These are phyloP conservation scores for Fonsecaea multimorphosa DNA, from an alignment of 2,329 filamentous ascomycete species.

Conservation along the genomic window DNA sequence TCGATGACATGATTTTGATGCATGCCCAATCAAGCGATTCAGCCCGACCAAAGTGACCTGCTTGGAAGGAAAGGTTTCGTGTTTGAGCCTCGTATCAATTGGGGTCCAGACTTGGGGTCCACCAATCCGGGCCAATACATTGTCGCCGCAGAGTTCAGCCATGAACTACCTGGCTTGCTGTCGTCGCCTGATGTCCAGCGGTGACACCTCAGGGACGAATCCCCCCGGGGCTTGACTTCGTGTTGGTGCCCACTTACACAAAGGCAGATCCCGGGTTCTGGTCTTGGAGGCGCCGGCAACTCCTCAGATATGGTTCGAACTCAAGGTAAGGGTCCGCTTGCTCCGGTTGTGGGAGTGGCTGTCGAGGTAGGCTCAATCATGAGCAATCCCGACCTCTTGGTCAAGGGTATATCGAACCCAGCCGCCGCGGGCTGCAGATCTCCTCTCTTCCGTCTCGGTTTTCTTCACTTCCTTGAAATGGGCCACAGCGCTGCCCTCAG, in stretches of 20 bases:
- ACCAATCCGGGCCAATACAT: conserved; percentile 6
- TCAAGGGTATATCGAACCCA: conserved; percentile 8
- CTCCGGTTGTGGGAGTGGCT: background rate
- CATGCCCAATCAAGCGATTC: background rate
- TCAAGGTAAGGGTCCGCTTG: background rate
- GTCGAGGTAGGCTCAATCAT: background rate
- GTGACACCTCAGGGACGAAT: background rate
- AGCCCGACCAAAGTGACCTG: conserved; percentile 2
- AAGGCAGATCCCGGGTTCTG: background rate
- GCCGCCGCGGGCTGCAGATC: conserved; percentile 16
- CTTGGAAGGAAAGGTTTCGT: conserved; percentile 7
- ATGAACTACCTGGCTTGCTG: conserved; percentile 8
- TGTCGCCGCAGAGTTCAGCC: conserved; percentile 9
- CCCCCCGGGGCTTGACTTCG: conserved; percentile 11
- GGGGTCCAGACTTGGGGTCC: conserved; percentile 9
- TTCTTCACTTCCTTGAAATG: conserved; percentile 4
- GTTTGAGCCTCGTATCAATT: conserved; percentile 22
- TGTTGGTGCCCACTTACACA: conserved; percentile 7
- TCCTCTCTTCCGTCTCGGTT: background rate
- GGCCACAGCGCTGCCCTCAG: background rate
- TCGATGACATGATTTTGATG: background rate
- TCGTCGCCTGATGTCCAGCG: conserved; percentile 4
- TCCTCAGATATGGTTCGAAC: background rate
- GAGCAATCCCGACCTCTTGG: background rate
- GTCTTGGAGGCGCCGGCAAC: conserved; percentile 2